phyloP scores from a whole-genome alignment of 345 rosid genomes.

The Boechera divaricarpa region DNA sequence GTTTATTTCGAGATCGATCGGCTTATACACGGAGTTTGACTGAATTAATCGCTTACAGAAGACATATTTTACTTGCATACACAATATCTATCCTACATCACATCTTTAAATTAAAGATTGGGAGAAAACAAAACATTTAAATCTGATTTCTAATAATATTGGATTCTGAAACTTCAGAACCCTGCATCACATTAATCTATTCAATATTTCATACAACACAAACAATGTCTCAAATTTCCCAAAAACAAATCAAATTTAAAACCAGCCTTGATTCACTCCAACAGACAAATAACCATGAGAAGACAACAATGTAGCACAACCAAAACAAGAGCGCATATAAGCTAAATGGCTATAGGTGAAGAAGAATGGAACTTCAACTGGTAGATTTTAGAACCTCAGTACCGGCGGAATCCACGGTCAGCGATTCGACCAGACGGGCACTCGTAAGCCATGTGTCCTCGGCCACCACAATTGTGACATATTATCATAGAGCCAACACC shows the following conservation, averaged over 20 bases:
- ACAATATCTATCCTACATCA: not conserved
- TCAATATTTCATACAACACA: conserved; percentile 34
- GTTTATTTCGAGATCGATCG: conserved; percentile 1
- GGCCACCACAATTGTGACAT: conserved; percentile 93
- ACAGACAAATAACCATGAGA: conserved; percentile 8
- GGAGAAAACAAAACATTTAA: not conserved
- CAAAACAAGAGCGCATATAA: conserved; percentile 4
- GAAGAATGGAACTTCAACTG: conserved; percentile 17
- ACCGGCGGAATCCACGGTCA: conserved; percentile 84
- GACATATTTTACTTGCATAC: not conserved
- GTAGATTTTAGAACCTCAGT: conserved; percentile 41
- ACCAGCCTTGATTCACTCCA: conserved; percentile 7
- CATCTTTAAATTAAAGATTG: not conserved
- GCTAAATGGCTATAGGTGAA: conserved; percentile 15
- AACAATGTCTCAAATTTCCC: conserved; percentile 23
- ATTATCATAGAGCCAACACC: conserved; percentile 76
- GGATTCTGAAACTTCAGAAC: not conserved
- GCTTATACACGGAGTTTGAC: conserved; percentile 13
- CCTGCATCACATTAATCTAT: conserved; percentile 2
- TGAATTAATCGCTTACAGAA: not conserved
- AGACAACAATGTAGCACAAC: not conserved
- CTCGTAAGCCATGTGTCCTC: conserved; percentile 87
- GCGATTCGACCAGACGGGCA: conserved; percentile 86
- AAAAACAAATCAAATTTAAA: conserved; percentile 9
- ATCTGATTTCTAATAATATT: not conserved